Conservation (phyloP, 257 asterid genomes). For the Solanum chmielewskii region DNA sequence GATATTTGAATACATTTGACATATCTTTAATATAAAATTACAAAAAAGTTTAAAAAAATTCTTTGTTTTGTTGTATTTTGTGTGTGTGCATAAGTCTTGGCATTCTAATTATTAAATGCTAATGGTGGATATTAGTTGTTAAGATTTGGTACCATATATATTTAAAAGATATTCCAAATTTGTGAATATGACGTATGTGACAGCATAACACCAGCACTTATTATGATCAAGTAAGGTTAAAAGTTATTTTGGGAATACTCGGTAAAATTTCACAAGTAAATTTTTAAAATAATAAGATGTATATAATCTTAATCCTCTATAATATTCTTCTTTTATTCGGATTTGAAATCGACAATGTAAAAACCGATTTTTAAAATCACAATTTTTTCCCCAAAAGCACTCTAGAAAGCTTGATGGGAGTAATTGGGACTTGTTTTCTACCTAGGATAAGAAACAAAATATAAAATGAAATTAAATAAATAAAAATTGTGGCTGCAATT, state of each 20-base stretch:
- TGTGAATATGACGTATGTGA: background rate
- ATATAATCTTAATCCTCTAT: background rate
- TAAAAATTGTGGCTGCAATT: slow-evolving; percentile 3
- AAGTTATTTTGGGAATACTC: too few species aligned
- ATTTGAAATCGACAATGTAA: background rate
- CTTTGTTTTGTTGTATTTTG: background rate
- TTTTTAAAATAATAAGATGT: too few species aligned
- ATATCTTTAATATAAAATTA: too few species aligned
- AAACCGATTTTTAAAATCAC: too few species aligned
- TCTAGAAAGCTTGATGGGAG: background rate
- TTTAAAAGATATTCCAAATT: background rate
- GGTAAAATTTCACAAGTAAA: too few species aligned
- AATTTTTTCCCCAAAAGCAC: background rate
- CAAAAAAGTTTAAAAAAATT: rapidly evolving
- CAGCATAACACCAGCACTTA: background rate
- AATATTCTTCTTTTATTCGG: too few species aligned
- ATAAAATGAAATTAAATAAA: background rate
- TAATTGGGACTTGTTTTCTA: background rate
- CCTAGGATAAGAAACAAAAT: background rate
- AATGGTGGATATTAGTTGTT: background rate
- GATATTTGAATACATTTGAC: too few species aligned
- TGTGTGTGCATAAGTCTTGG: background rate
- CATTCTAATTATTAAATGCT: too few species aligned
- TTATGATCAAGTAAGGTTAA: background rate
- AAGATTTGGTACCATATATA: background rate